Base-by-base conservation (phyloP, 1,139 yeast genomes). In the Sugiyamaella japonica region DNA sequence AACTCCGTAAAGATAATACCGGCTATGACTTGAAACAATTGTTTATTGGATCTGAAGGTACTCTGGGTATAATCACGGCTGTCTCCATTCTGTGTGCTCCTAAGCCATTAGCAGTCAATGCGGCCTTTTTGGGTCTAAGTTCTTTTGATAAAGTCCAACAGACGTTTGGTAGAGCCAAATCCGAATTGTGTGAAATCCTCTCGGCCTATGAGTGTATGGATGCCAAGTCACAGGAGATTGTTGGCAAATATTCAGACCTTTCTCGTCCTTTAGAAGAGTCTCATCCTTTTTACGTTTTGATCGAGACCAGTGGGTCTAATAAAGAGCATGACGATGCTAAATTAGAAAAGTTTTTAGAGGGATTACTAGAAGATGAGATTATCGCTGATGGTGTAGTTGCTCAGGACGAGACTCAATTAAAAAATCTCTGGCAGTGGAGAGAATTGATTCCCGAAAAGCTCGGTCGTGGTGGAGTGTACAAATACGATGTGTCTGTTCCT, bases 201-300 rank as follows among this genome's bases (percentile, higher is more conserved):
- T 87, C 96, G 37, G 97, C 98, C 7, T 91, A 89, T 72, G 99
- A 91, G 71, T 88, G 91, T 66, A 91, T 91, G 97, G 99, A 91
- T 69, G 75, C 80, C 29, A 80, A 79, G 54, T 85, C 95, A 1
- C 95, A 88, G 70, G 69, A 76, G 42, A 75, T 89, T 61, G 83
- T 90, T 52, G 80, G 83, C 64, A 74, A 78, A 48, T 76, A 75
- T 57, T 67, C 70, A 28, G 70, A 65, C 37, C 65, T 76, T 10
- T 76, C 80, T 28, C 89, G 88, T 65, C 99, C 99, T 7, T 81
- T 93, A 55, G 95, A 86, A 63, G 84, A 84, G 45, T 62, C 60
- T 32, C 85, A 87, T 70, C 96, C 97, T 48, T 93, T 90, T 70
- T 91, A 90, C 68, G 84, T 91, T 3, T 78, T 93, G 61, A 89